Percentiles rank a stretch among this genome's conserved stretches.
These are phyloP conservation scores for Paratinospora sagittata DNA, from an alignment of 164 flowering plant species.

Conservation along the genomic window DNA sequence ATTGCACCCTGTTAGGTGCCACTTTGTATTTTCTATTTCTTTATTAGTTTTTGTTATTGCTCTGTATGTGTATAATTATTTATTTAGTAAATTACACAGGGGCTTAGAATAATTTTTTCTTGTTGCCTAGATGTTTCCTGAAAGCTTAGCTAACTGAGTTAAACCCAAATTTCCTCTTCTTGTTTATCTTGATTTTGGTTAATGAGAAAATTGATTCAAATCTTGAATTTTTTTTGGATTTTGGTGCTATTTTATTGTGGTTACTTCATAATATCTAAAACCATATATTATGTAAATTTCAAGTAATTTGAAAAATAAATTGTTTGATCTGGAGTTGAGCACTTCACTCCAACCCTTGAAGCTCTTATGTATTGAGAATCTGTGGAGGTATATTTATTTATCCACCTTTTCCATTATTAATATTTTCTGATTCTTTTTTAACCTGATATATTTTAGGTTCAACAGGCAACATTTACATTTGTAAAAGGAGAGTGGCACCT, in stretches of 20 bases:
- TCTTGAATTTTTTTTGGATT: neutral
- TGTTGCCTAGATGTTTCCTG: neutral
- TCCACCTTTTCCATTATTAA: neutral
- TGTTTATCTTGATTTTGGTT: neutral
- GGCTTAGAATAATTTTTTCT: too few relatives aligned
- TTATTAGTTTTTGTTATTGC: neutral
- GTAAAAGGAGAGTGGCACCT: neutral
- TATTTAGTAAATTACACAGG: too few relatives aligned
- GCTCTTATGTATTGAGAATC: neutral
- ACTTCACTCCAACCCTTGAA: neutral
- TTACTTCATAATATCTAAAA: neutral
- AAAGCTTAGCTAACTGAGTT: neutral
- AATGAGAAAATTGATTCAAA: neutral
- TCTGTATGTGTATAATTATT: neutral
- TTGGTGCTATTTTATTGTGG: neutral
- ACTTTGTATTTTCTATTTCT: neutral
- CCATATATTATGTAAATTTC: neutral
- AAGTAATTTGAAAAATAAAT: neutral
- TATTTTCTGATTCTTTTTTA: neutral
- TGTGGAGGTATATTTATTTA: neutral
- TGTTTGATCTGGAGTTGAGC: neutral
- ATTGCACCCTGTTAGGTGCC: neutral
- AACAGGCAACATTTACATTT: too few relatives aligned
- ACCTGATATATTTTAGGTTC: too few relatives aligned
- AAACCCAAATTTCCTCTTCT: neutral